Evolutionary conservation across 2,329 filamentous ascomycete genomes (phyloP).

Genomic region (Aspergillus costaricaensis): DNA sequence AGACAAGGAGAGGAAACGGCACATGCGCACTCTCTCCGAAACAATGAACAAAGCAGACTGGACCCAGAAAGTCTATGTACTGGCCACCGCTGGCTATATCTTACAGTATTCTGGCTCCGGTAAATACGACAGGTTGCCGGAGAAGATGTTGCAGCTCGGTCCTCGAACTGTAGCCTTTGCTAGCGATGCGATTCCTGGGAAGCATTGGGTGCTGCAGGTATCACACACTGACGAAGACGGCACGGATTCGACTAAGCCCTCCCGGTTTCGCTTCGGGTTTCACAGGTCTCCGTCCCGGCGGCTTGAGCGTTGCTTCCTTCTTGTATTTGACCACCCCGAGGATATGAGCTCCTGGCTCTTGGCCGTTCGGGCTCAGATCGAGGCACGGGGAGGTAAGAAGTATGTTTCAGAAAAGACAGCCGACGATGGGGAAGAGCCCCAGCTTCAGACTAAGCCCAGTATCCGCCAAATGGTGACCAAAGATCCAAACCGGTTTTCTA

Average conservation of each 20-base stretch:
- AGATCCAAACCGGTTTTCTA: conserved; percentile 37
- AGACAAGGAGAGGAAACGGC: conserved; percentile 36
- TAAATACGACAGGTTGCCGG: conserved; percentile 48
- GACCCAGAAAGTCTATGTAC: conserved; percentile 48
- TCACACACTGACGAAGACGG: conserved; percentile 41
- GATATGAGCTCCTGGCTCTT: conserved; percentile 50
- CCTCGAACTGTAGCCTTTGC: conserved; percentile 51
- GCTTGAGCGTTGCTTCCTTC: conserved; percentile 43
- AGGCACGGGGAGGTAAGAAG: conserved; percentile 48
- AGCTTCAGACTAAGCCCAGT: conserved; percentile 31
- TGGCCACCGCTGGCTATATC: conserved; percentile 48
- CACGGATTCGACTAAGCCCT: conserved; percentile 35
- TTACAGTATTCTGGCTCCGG: conserved; percentile 50
- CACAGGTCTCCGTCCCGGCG: conserved; percentile 36
- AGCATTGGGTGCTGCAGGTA: conserved; percentile 52
- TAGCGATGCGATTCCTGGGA: conserved; percentile 52
- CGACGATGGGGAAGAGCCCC: conserved; percentile 30
- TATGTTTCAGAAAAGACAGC: conserved; percentile 42
- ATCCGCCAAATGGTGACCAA: conserved; percentile 38
- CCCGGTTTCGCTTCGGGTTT: conserved; percentile 45
- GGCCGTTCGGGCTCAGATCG: conserved; percentile 49
- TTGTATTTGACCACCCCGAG: conserved; percentile 47
- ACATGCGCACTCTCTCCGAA: conserved; percentile 39
- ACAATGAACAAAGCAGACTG: conserved; percentile 44
- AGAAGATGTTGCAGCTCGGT: conserved; percentile 50